phyloP scores from a whole-genome alignment of 345 rosid species.

The Acer saccharum region DNA sequence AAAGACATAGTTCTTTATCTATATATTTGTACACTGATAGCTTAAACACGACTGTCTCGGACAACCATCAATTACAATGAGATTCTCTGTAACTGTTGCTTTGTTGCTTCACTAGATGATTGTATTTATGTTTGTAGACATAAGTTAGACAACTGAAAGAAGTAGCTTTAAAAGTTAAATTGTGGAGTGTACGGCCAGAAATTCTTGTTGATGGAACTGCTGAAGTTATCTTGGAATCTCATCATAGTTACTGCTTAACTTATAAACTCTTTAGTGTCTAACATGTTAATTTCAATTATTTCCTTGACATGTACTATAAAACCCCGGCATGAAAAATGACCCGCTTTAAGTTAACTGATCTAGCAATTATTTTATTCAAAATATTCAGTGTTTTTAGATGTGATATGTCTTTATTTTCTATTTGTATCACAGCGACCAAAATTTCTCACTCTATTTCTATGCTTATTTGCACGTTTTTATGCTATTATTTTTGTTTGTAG shows the following conservation, averaged over 20 bases:
- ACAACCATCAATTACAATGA: background rate
- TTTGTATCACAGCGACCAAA: background rate
- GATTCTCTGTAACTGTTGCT: background rate
- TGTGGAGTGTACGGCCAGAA: background rate
- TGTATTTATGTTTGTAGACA: too few species aligned
- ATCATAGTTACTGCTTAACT: background rate
- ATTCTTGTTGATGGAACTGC: background rate
- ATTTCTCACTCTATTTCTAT: background rate
- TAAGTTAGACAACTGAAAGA: too few species aligned
- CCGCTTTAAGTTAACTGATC: background rate
- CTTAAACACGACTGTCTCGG: background rate
- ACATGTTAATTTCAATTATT: background rate
- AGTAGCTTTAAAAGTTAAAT: background rate
- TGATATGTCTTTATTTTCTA: background rate
- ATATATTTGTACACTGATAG: background rate
- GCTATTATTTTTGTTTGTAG: slow-evolving; percentile 35
- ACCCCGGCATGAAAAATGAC: background rate
- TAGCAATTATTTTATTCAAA: background rate
- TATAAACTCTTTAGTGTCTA: background rate
- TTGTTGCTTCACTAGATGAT: too few species aligned
- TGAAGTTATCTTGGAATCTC: background rate
- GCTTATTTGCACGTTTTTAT: background rate
- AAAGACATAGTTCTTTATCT: background rate
- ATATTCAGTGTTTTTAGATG: background rate
- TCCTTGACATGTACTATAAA: background rate